Conservation (phyloP, 2,329 filamentous ascomycete genomes). For the Tympanopsis confertula region DNA sequence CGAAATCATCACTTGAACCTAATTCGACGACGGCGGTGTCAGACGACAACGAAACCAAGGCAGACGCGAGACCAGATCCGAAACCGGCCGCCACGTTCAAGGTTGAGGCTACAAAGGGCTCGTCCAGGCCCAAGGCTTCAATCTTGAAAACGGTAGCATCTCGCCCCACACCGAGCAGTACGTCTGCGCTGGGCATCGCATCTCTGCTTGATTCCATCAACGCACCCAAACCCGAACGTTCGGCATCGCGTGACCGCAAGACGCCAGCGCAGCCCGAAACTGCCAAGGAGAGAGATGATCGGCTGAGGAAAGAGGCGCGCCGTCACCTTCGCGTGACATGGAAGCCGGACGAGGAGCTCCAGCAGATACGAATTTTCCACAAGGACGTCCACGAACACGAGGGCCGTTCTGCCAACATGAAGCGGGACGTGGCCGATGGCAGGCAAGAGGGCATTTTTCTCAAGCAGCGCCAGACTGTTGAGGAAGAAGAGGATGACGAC, state of each 20-base stretch:
- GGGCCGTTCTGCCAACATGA: slow-evolving; percentile 55
- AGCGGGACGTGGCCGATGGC: slow-evolving; percentile 62
- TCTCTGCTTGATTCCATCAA: slow-evolving; percentile 40
- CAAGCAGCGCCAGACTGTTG: slow-evolving; percentile 36
- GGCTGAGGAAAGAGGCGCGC: slow-evolving; percentile 61
- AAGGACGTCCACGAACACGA: slow-evolving; percentile 63
- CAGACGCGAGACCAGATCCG: slow-evolving; percentile 12
- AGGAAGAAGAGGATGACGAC: slow-evolving; percentile 44
- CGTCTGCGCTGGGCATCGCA: slow-evolving; percentile 25
- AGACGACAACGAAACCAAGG: slow-evolving; percentile 18
- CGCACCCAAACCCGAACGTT: slow-evolving; percentile 36
- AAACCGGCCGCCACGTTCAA: slow-evolving; percentile 5
- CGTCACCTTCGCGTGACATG: slow-evolving; percentile 61
- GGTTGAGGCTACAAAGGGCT: slow-evolving; percentile 9
- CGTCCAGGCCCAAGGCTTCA: slow-evolving; percentile 12
- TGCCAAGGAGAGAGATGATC: slow-evolving; percentile 52
- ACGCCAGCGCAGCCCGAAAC: slow-evolving; percentile 48
- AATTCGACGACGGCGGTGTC: slow-evolving; percentile 8
- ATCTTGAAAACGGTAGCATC: not conserved
- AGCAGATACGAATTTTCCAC: slow-evolving; percentile 57
- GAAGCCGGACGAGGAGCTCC: slow-evolving; percentile 55
- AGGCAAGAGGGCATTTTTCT: slow-evolving; percentile 62
- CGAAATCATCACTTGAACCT: slow-evolving; percentile 6
- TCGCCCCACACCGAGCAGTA: not conserved
- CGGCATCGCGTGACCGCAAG: slow-evolving; percentile 22